phyloP scores from a whole-genome alignment of 352 stramenopile genomes.

The Pythium periplocum region DNA sequence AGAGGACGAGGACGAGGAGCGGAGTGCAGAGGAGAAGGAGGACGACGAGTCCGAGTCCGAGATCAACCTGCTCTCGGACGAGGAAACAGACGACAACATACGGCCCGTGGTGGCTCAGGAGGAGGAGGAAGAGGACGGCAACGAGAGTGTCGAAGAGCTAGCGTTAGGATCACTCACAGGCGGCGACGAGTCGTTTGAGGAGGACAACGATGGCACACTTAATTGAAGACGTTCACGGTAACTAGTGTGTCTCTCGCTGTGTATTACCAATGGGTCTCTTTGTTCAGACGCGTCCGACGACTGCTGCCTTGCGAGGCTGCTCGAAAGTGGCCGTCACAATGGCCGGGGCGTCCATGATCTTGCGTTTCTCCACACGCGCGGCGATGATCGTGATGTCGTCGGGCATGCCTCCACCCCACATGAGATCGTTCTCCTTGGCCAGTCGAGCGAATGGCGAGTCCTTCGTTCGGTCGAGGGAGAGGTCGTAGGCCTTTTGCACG shows the following conservation, averaged over 20 bases:
- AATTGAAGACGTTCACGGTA: conserved; percentile 10
- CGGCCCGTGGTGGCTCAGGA: conserved; percentile 2
- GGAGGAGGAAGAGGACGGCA: conserved; percentile 21
- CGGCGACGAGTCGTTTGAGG: conserved; percentile 17
- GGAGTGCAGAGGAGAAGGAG: conserved; percentile 12
- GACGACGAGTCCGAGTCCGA: conserved; percentile 25
- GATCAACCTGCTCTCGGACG: conserved; percentile 48
- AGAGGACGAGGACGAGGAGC: conserved; percentile 26
- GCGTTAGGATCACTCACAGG: conserved; percentile 19
- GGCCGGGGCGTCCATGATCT: conserved; percentile 4
- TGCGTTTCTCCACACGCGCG: conserved; percentile 50
- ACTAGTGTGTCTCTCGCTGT: conserved; percentile 6
- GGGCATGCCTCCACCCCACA: conserved; percentile 93
- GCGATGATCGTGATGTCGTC: conserved; percentile 87
- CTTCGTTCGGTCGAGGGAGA: conserved; percentile 84
- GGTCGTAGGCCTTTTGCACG: conserved; percentile 84
- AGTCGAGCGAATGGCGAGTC: conserved; percentile 97
- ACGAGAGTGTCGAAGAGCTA: conserved; percentile 17
- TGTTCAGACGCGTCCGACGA: no score
- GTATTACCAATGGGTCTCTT: no score
- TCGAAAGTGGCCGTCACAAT: no score
- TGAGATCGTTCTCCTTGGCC: conserved; percentile 98
- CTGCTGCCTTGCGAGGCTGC: background rate
- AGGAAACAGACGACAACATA: conserved; percentile 27
- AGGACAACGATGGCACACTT: background rate